Percentiles rank a stretch among this genome's conserved stretches.
phyloP scores from a whole-genome alignment of 2,329 filamentous ascomycete genomes.

The Neonectria sp. region DNA sequence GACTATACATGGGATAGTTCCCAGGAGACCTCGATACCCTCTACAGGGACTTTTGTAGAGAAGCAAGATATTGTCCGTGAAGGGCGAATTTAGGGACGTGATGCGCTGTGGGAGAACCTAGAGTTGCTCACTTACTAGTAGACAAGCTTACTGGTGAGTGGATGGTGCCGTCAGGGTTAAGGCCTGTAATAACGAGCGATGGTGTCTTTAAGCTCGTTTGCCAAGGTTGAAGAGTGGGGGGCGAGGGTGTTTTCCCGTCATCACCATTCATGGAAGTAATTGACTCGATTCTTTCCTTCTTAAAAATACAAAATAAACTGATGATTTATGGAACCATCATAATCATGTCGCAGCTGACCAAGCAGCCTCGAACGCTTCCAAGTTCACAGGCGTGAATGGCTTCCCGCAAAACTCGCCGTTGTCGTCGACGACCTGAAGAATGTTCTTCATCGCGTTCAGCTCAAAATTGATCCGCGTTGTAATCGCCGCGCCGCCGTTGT shows the following conservation, averaged over 20 bases:
- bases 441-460: conserved; percentile 42
- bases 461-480: conserved; percentile 59
- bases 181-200: background rate
- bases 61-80: too few species aligned
- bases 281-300: background rate
- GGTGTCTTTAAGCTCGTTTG: background rate
- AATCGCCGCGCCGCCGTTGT: conserved; percentile 56
- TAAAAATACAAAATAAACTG: background rate
- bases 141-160: background rate
- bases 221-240: background rate
- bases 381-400: conserved; percentile 36
- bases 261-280: background rate
- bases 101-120: background rate
- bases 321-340: background rate
- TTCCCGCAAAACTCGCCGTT: conserved; percentile 34
- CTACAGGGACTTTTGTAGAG: too few species aligned
- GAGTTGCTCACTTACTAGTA: background rate
- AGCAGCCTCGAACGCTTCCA: conserved; percentile 23
- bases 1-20: too few species aligned
- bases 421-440: conserved; percentile 41
- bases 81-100: too few species aligned
- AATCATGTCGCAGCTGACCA: background rate
- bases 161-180: background rate
- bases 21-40: too few species aligned
- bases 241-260: background rate